Base-by-base conservation (phyloP, 139 green algal species). In the Auxenochlorella pyrenoidosa region DNA sequence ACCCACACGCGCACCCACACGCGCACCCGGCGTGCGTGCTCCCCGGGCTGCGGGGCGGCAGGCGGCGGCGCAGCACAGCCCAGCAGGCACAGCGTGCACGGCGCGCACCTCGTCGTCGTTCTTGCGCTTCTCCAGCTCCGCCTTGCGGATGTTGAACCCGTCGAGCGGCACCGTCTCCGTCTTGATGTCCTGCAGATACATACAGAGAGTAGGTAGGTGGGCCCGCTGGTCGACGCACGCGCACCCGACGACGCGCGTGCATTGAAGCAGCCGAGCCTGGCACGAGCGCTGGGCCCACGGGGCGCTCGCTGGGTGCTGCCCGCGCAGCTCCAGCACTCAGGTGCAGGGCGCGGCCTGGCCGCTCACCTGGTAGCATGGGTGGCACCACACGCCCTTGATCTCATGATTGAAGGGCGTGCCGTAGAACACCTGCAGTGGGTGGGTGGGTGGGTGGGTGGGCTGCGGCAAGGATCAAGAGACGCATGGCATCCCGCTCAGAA, bases 41-140 rank as follows among this genome's bases (percentile, higher is more conserved):
- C n/a, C n/a, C n/a, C n/a, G n/a, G n/a, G n/a, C n/a, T n/a, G n/a
- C n/a, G n/a, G n/a, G n/a, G n/a, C n/a, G n/a, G n/a, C n/a, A n/a
- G n/a, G n/a, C 59, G 21, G 59, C 24, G 59, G 59, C 47, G 47
- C 47, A 10, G 47, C 47, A 10, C 47, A 54, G 47, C 47, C 47
- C 47, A 54, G 47, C n/a, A n/a, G n/a, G n/a, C 47, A 10, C 47
- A 54, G 47, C 47, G 47, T 5, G n/a, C 13, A 83, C 30, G 8
- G 47, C 40, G 0, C 84, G 90, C 81, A 94, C 91, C 84, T 98
- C 95, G 77, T 98, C 96, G 75, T 98, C 96, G 80, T 99, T 99
- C 73, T 97, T 98, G 70, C 92, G 92, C 91, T 98, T 98, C 76
- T 94, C 88, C 79, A 98, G 87, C 21, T 94, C 91, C 0, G 75